These are phyloP conservation scores for Ilyonectria destructans DNA, from an alignment of 2,329 filamentous ascomycete species.

Conservation along the genomic window DNA sequence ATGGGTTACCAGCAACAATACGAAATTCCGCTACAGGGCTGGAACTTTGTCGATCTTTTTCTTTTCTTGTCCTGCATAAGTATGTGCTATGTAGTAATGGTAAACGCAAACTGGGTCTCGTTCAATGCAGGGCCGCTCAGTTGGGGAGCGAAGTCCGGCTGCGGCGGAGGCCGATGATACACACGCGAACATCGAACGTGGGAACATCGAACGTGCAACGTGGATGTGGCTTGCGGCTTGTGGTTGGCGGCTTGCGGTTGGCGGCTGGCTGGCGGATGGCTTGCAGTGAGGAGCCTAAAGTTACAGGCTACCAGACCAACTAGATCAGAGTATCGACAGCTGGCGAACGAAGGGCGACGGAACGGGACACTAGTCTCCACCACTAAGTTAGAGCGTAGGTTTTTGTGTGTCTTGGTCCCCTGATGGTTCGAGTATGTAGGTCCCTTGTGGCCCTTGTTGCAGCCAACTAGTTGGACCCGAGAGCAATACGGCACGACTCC, in stretches of 20 bases:
- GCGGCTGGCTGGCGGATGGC: constrained; percentile 18
- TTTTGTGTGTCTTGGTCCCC: not conserved
- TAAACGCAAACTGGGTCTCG: not conserved
- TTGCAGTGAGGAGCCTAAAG: constrained; percentile 8
- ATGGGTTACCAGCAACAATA: not conserved
- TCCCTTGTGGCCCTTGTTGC: not conserved
- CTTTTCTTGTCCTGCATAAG: too few relatives aligned
- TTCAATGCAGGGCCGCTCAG: not conserved
- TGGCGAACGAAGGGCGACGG: not conserved
- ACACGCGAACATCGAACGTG: constrained; percentile 3
- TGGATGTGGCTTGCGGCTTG: constrained; percentile 1
- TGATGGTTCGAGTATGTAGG: not conserved
- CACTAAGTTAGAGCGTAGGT: not conserved
- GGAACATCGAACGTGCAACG: constrained; percentile 27
- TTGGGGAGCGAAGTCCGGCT: constrained; percentile 16
- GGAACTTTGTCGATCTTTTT: constrained; percentile 3
- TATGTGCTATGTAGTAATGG: not conserved
- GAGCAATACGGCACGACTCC: not conserved
- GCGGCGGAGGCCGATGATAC: constrained; percentile 28
- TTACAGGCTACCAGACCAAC: not conserved
- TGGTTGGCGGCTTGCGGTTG: too few relatives aligned
- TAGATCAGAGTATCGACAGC: not conserved
- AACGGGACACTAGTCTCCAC: not conserved
- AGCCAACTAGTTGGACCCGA: not conserved
- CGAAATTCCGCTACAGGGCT: constrained; percentile 20